Conservation (phyloP, 768 basidiomycete genomes). For the Suillus lakei region DNA sequence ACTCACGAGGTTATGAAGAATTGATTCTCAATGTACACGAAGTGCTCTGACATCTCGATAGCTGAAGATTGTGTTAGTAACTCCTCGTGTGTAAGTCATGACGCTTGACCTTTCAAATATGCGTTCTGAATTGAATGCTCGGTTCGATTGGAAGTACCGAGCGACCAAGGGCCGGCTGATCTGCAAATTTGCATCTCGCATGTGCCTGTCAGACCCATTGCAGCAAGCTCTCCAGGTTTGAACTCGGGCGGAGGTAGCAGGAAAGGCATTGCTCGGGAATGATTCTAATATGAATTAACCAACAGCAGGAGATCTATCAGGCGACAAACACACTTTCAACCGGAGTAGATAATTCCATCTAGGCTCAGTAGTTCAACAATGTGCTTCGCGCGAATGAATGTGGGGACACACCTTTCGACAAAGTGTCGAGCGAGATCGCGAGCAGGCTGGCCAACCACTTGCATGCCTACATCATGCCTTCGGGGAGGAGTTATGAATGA, state of each 20-base stretch:
- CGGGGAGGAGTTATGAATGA: slow-evolving; percentile 1
- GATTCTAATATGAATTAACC: slow-evolving; percentile 61
- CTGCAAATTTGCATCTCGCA: slow-evolving; percentile 98
- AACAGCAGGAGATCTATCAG: not conserved
- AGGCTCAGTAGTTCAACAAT: slow-evolving; percentile 8
- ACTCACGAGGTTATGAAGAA: slow-evolving; percentile 89
- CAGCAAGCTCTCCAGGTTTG: slow-evolving; percentile 74
- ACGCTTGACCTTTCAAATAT: slow-evolving; percentile 76
- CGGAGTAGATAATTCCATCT: slow-evolving; percentile 96
- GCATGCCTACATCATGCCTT: slow-evolving; percentile 97
- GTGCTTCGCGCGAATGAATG: slow-evolving; percentile 7
- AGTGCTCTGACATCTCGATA: slow-evolving; percentile 93
- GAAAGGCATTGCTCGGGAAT: slow-evolving; percentile 91
- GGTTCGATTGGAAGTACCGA: slow-evolving; percentile 83
- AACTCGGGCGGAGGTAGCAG: slow-evolving; percentile 94
- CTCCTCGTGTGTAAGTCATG: not conserved
- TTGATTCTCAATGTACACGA: slow-evolving; percentile 97
- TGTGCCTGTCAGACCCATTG: slow-evolving; percentile 88
- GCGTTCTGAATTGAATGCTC: slow-evolving; percentile 96
- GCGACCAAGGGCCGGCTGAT: slow-evolving; percentile 94
- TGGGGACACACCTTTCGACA: slow-evolving; percentile 69
- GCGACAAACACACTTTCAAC: slow-evolving; percentile 69
- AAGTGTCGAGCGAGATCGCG: slow-evolving; percentile 95
- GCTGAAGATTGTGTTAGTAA: slow-evolving; percentile 48
- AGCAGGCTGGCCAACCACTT: slow-evolving; percentile 95